Evolutionary conservation across 2,329 filamentous ascomycete genomes (phyloP), one percentile per base, ranked within the genome.

Genomic region (Sporothrix mexicana): DNA sequence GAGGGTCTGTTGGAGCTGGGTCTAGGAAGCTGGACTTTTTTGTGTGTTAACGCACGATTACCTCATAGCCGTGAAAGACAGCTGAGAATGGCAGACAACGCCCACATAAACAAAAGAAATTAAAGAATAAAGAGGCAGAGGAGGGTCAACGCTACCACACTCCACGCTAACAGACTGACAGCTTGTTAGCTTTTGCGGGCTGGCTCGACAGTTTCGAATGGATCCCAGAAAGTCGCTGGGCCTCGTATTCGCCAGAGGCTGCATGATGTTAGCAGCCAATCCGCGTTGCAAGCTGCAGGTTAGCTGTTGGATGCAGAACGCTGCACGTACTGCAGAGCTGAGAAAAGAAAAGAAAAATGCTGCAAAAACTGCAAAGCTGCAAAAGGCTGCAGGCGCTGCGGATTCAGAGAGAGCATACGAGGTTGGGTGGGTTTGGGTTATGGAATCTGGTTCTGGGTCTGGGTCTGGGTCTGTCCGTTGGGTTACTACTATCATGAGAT

Each of bases 191-290:
- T 36, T 47, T 12, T 6, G 55, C 36, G 53, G 25, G 61, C n/a
- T 45, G 61, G 53, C 47, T 49, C 47, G 30, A 36, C 30, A 6
- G 30, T 7, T 7, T 36, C 30, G 20, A 36, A 13, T 45, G 59
- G 62, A 3, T 15, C 25, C 17, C 20, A n/a, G 25, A 23, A n/a
- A 12, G 15, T 55, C 30, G 23, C 30, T 25, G 49, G 51, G 61
- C 36, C 72, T 73, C 72, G 72, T 73, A 73, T 73, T 73, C 67
- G 67, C 49, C 25, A n/a, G 12, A n/a, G 12, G n/a, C 30, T 73
- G 72, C 67, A 73, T 67, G 59, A 36, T 15, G 72, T 61, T 66
- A 67, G 72, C 53, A 49, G 41, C 72, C 71, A 73, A 73, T 73
- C 71, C 71, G 67, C 55, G 5, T 62, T 59, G 41, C 12, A 20